Base-by-base conservation (phyloP, 2,329 filamentous ascomycete species). In the Fusarium sp. region DNA sequence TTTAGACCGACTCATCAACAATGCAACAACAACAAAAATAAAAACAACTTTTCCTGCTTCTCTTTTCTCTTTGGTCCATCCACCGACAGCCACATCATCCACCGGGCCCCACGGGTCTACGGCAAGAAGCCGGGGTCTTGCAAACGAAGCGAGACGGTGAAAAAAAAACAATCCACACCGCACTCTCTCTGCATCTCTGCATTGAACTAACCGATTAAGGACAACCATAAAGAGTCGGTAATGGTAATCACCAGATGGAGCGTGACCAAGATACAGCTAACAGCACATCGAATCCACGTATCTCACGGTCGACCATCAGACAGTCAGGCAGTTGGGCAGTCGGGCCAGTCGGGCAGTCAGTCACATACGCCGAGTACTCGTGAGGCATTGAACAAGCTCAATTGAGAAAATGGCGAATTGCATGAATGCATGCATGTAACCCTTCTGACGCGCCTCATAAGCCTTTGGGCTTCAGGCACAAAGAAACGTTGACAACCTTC, bases 61-160 rank as follows among this genome's bases (percentile, higher is more conserved):
- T 42, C 30, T 20, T 32, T 19, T 57, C 43, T 48, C 52, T 54
- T 55, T 60, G 60, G 62, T 65, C 70, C 70, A 73, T 73, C 71
- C 69, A 73, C 60, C 66, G 69, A 46, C 67, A 73, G 70, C 70
- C 70, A 73, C 70, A 73, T 73, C 70, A 70, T 66, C 68, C 70
- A 71, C 61, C 51, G 53, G 57, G 50, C 32, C 50, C 60, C 67
- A 61, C 55, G 48, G 48, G 68, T 62, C 63, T 67, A 63, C 62
- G 30, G 65, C 65, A 62, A 52, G 65, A 65, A 67, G 50, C 65
- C 28, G 28, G 28, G 28, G 32, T 9, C 17, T 17, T 44, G 40
- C 57, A 64, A 63, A 64, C 54, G 58, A 63, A 45, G 58, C 58
- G 61, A 67, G 64, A 68, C 65, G 65, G 65, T 68, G 65, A 67